A percentile compares a stretch with the other conserved stretches of the same genome.
Evolutionary conservation across 75 land plant genomes (phyloP).

Genomic region (Chamaecyparis obtusa): DNA sequence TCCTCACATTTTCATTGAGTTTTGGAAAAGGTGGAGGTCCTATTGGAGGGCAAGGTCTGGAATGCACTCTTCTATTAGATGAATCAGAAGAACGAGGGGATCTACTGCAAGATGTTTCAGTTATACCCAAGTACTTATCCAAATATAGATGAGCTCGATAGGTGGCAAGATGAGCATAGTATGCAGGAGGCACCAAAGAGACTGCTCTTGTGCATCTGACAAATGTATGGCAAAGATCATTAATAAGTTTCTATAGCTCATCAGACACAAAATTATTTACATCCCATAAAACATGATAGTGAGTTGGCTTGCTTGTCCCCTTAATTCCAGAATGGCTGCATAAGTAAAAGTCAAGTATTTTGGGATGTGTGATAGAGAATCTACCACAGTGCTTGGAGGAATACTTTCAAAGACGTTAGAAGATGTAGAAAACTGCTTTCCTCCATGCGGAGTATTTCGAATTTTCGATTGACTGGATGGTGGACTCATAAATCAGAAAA

Average conservation of each 20-base stretch:
- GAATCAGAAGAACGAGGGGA: neutral
- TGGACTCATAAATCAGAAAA: conserved; percentile 13
- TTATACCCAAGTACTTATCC: conserved; percentile 18
- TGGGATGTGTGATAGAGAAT: conserved; percentile 85
- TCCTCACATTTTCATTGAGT: conserved; percentile 57
- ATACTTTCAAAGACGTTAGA: conserved; percentile 36
- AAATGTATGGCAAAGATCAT: conserved; percentile 81
- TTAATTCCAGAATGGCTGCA: conserved; percentile 90
- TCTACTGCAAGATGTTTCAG: neutral
- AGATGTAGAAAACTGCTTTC: neutral
- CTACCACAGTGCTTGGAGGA: conserved; percentile 88
- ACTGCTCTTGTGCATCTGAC: conserved; percentile 85
- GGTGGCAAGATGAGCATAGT: conserved; percentile 91
- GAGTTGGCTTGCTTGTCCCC: conserved; percentile 94
- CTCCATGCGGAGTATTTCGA: neutral
- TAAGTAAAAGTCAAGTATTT: conserved; percentile 86
- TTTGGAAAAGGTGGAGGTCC: conserved; percentile 62
- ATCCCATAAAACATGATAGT: conserved; percentile 87
- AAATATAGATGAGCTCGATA: conserved; percentile 86
- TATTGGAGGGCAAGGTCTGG: conserved; percentile 35
- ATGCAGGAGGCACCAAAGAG: conserved; percentile 85
- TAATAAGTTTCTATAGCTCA: conserved; percentile 73
- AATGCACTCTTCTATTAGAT: conserved; percentile 13
- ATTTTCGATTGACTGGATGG: neutral
- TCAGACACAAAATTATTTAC: conserved; percentile 73